A percentile compares a stretch with the other conserved stretches of the same genome.
phyloP scores from a whole-genome alignment of 805 yeast genomes.

The Tetrapisispora phaffii region DNA sequence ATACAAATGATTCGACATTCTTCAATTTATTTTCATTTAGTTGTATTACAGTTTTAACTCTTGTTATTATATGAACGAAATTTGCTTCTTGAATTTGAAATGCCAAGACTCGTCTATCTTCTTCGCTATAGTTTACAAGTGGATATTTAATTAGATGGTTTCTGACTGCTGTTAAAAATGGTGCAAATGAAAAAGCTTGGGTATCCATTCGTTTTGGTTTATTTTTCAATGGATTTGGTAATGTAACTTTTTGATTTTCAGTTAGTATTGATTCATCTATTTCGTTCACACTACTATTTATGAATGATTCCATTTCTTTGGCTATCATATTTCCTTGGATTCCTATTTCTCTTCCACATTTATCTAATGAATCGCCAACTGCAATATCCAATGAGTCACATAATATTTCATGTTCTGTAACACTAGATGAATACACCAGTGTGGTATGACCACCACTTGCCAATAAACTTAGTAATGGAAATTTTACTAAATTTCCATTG shows the following conservation, averaged over 20 bases:
- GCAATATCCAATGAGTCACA: conserved; percentile 80
- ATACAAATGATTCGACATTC: conserved; percentile 46
- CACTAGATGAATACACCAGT: conserved; percentile 55
- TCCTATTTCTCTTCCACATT: conserved; percentile 82
- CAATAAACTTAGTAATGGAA: conserved; percentile 65
- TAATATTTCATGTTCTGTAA: conserved; percentile 60
- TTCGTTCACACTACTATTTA: conserved; percentile 12
- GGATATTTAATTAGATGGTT: conserved; percentile 18
- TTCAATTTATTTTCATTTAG: conserved; percentile 33
- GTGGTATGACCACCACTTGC: conserved; percentile 94
- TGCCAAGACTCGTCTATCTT: conserved; percentile 39
- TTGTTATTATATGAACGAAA: conserved; percentile 62
- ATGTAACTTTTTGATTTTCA: conserved; percentile 9
- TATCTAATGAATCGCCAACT: conserved; percentile 87
- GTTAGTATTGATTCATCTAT: neutral
- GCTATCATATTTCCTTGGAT: conserved; percentile 78
- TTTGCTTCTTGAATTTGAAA: conserved; percentile 52
- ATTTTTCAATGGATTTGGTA: conserved; percentile 47
- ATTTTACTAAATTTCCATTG: conserved; percentile 36
- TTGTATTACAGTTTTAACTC: conserved; percentile 41
- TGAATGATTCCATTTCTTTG: conserved; percentile 59
- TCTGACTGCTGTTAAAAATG: conserved; percentile 53
- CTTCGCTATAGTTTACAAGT: conserved; percentile 10
- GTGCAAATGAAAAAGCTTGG: conserved; percentile 64
- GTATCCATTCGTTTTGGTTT: conserved; percentile 37